phyloP scores from a whole-genome alignment of 2,329 filamentous ascomycete species.

The Ophiocordyceps camponoti-rufipedis region DNA sequence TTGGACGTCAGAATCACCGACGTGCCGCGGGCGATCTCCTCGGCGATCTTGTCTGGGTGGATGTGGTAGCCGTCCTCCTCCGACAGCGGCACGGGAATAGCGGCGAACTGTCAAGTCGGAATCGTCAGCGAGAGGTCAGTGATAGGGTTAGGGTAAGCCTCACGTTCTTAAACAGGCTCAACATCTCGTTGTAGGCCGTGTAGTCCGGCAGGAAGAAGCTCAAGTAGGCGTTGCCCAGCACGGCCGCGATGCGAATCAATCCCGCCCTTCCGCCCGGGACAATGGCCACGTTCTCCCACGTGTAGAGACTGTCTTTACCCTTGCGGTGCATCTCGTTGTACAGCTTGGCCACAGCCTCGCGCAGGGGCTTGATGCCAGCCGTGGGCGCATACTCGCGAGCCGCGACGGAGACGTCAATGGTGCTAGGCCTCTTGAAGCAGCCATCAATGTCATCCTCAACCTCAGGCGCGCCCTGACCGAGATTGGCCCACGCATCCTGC shows the following conservation, averaged over 20 bases:
- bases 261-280: slow-evolving; percentile 86
- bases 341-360: slow-evolving; percentile 74
- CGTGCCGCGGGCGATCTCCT: slow-evolving; percentile 73
- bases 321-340: slow-evolving; percentile 88
- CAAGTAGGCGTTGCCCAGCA: slow-evolving; percentile 80
- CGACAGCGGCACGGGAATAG: slow-evolving; percentile 69
- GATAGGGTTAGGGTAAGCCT: slow-evolving; percentile 8
- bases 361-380: slow-evolving; percentile 77
- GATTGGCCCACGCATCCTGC: slow-evolving; percentile 73
- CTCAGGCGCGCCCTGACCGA: slow-evolving; percentile 86
- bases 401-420: slow-evolving; percentile 59
- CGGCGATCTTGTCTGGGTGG: slow-evolving; percentile 78
- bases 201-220: slow-evolving; percentile 93
- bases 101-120: slow-evolving; percentile 43
- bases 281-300: slow-evolving; percentile 94
- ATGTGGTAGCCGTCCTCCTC: slow-evolving; percentile 85
- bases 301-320: slow-evolving; percentile 78
- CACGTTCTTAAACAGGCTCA: slow-evolving; percentile 81
- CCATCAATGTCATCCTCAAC: slow-evolving; percentile 85
- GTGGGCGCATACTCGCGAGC: slow-evolving; percentile 86
- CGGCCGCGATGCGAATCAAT: slow-evolving; percentile 84
- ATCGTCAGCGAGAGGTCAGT: neutral
- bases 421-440: slow-evolving; percentile 66
- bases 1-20: slow-evolving; percentile 89
- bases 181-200: slow-evolving; percentile 95